Evolutionary conservation across 2,329 filamentous ascomycete genomes (phyloP).

Genomic region (Verticillium nubilum): DNA sequence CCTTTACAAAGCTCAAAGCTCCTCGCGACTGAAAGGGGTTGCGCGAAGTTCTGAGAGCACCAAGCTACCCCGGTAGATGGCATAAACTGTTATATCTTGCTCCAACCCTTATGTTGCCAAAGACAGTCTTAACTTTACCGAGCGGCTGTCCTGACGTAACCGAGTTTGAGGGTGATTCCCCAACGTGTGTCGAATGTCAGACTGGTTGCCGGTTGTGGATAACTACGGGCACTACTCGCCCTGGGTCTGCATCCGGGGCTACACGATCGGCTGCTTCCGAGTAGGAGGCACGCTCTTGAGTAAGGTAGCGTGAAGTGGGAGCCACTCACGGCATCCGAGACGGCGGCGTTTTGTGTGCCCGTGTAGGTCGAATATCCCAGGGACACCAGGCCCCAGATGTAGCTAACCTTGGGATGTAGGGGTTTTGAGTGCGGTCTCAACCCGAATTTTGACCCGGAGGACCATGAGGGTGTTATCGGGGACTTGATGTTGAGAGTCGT

Average conservation of each 20-base stretch:
- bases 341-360: neutral
- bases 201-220: neutral
- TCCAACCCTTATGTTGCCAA: too few species aligned
- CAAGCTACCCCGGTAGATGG: too few species aligned
- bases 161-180: neutral
- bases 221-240: constrained; percentile 1
- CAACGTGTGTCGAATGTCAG: neutral
- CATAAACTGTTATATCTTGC: too few species aligned
- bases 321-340: neutral
- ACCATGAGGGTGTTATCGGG: too few species aligned
- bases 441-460: neutral
- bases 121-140: too few species aligned
- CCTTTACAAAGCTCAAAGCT: too few species aligned
- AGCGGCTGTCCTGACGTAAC: neutral
- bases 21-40: too few species aligned
- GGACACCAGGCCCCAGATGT: neutral
- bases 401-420: neutral
- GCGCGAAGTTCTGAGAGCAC: too few species aligned
- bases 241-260: neutral
- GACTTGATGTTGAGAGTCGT: neutral
- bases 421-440: neutral
- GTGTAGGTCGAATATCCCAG: neutral
- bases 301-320: neutral
- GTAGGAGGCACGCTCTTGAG: neutral
- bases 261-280: neutral